Conservation (phyloP, 352 stramenopile species). For the Pythium coloratum region DNA sequence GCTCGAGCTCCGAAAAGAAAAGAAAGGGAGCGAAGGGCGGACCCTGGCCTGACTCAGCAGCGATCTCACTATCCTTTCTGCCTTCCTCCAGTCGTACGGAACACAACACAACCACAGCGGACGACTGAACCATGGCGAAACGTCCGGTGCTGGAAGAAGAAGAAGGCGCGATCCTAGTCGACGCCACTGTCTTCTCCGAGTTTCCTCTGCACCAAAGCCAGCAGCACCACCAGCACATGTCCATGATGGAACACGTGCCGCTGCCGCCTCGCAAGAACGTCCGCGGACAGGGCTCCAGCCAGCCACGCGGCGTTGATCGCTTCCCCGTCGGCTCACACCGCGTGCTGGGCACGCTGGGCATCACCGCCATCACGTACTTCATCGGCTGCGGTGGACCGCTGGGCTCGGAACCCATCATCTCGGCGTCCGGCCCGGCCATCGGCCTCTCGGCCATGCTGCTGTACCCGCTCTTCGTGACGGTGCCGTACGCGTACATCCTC, state of each 20-base stretch:
- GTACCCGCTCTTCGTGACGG: conserved; percentile 83
- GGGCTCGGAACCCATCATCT: conserved; percentile 22
- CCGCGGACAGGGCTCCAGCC: background rate
- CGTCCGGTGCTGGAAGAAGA: background rate
- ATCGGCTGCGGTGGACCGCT: conserved; percentile 28
- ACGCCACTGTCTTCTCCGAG: conserved; percentile 4
- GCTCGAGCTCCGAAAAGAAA: background rate
- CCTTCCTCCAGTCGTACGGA: background rate
- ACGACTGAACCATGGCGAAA: background rate
- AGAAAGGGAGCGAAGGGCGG: background rate
- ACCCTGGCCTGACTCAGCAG: background rate
- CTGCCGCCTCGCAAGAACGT: background rate
- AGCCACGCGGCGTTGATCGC: conserved; percentile 2
- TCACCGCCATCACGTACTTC: conserved; percentile 33
- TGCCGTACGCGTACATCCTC: conserved; percentile 90
- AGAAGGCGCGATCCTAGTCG: background rate
- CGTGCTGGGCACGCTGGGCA: conserved; percentile 26
- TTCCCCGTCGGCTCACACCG: conserved; percentile 17
- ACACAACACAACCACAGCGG: background rate
- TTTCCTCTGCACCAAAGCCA: background rate
- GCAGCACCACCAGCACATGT: background rate
- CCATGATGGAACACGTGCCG: background rate
- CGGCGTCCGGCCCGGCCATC: conserved; percentile 39
- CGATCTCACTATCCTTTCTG: background rate
- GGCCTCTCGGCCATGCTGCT: conserved; percentile 77